phyloP scores from a whole-genome alignment of 2,329 filamentous ascomycete species.

The Coniochaeta sp. region DNA sequence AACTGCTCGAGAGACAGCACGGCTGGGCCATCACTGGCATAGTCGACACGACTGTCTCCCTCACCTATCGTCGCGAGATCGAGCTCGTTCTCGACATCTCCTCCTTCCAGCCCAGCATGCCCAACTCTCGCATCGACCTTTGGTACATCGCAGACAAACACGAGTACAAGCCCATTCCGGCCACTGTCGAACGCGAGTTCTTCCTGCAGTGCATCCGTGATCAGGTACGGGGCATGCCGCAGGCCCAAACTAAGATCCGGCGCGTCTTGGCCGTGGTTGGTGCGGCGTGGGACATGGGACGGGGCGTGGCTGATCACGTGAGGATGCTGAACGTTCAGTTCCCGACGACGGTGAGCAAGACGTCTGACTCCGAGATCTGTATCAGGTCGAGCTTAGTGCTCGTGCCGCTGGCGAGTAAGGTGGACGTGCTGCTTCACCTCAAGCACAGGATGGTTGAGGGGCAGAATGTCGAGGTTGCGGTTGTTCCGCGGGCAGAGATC shows the following conservation, averaged over 20 bases:
- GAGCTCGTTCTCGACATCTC: conserved; percentile 64
- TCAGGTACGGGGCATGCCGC: conserved; percentile 53
- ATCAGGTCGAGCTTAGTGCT: conserved; percentile 58
- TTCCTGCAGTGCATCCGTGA: conserved; percentile 67
- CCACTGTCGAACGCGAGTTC: conserved; percentile 64
- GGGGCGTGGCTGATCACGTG: conserved; percentile 51
- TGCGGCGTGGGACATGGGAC: conserved; percentile 58
- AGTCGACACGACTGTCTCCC: conserved; percentile 55
- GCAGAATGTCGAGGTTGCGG: conserved; percentile 41
- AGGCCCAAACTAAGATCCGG: conserved; percentile 47
- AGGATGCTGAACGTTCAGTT: conserved; percentile 54
- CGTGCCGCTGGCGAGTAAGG: conserved; percentile 57
- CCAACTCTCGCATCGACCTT: conserved; percentile 55
- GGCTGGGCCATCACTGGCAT: conserved; percentile 68
- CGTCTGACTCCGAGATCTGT: conserved; percentile 56
- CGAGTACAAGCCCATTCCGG: conserved; percentile 42
- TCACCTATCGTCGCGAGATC: conserved; percentile 66
- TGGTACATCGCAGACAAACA: conserved; percentile 59
- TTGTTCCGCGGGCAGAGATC: conserved; percentile 50
- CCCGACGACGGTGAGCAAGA: conserved; percentile 55
- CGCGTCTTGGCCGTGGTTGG: conserved; percentile 53
- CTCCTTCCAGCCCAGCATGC: conserved; percentile 42
- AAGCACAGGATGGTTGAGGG: conserved; percentile 32
- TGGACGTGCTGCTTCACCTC: conserved; percentile 55
- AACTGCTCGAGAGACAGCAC: conserved; percentile 55